Base-by-base conservation (phyloP, 129 eudicot genomes). In the Dittrichia graveolens region DNA sequence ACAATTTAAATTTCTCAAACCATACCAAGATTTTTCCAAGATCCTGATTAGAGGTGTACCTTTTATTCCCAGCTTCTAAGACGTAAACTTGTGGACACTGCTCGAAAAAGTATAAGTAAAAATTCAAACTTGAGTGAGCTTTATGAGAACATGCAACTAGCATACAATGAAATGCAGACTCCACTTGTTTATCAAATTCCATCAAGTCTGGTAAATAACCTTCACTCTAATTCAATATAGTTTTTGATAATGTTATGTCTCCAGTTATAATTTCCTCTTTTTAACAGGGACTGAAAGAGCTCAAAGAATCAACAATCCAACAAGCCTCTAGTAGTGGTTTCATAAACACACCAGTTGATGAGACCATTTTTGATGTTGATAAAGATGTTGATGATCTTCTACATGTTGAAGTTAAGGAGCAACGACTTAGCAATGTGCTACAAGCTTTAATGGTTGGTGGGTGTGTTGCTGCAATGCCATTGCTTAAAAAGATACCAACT, bases 401-500 rank as follows among this genome's bases (percentile, higher is more conserved):
- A 69, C 96, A 90, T 14, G 95, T 93, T 73, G 96, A 93, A 85
- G 98, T 93, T 47, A 89, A 93, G 71, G 98, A 93, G 56, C 98
- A 93, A 82, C 83, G 98, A 7, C 90, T 93, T 61, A 89, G 98
- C 80, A 93, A 93, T 81, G 85, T 87, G 71, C 86, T 93, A 65
- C 98, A 93, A 67, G 85, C 98, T 6, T 61, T 80, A 34, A 85
- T 89, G 98, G 98, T 89, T 55, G 95, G 87, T 72, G 77, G 76
- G 62, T 93, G 98, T 74, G 81, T 93, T 52, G 98, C 96, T 40
- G 96, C 98, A 39, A 93, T 93, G 98, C 98, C 98, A 19, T 69
- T 93, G 35, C 67, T 93, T 57, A 89, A 93, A 79, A 89, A 83
- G 82, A 93, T 93, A 46, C 98, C 98, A n/a, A 85, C 98, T 63